Conservation (phyloP, 2,329 filamentous ascomycete species). For the Colletotrichum sansevieriae region DNA sequence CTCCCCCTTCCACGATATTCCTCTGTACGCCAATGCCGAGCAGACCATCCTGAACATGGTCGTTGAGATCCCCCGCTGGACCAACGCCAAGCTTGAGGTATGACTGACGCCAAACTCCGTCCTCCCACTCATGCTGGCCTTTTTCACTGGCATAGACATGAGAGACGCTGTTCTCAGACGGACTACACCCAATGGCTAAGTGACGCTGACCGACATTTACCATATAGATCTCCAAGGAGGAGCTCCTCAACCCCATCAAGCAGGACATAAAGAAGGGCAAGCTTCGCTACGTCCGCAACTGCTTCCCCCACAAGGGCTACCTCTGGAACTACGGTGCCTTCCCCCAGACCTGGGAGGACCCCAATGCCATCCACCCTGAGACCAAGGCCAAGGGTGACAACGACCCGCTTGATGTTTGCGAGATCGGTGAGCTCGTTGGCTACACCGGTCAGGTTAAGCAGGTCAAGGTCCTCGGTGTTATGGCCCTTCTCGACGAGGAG, state of each 20-base stretch:
- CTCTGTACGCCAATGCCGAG: conserved; percentile 96
- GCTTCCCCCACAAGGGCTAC: conserved; percentile 99
- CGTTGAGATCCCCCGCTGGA: conserved; percentile 99
- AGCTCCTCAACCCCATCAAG: conserved; percentile 98
- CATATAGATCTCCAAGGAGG: conserved; percentile 94
- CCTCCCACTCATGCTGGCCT: conserved; percentile 17
- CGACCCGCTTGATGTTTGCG: conserved; percentile 98
- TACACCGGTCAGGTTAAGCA: conserved; percentile 98
- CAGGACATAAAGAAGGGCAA: conserved; percentile 99
- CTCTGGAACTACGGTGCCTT: conserved; percentile 99
- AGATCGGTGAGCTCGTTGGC: conserved; percentile 98
- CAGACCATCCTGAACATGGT: conserved; percentile 99
- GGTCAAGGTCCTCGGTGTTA: conserved; percentile 99
- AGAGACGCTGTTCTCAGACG: background rate
- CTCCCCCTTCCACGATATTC: conserved; percentile 98
- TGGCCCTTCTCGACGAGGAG: conserved; percentile 99
- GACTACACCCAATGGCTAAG: background rate
- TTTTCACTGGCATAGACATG: background rate
- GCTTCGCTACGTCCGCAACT: conserved; percentile 99
- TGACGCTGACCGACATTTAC: conserved; percentile 37
- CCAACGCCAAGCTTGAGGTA: conserved; percentile 99
- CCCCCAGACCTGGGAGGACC: conserved; percentile 99
- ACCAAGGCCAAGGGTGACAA: conserved; percentile 99
- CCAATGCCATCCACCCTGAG: conserved; percentile 94
- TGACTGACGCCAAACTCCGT: conserved; percentile 50